Conservation (phyloP, 345 rosid species). For the Salix koriyanagi region DNA sequence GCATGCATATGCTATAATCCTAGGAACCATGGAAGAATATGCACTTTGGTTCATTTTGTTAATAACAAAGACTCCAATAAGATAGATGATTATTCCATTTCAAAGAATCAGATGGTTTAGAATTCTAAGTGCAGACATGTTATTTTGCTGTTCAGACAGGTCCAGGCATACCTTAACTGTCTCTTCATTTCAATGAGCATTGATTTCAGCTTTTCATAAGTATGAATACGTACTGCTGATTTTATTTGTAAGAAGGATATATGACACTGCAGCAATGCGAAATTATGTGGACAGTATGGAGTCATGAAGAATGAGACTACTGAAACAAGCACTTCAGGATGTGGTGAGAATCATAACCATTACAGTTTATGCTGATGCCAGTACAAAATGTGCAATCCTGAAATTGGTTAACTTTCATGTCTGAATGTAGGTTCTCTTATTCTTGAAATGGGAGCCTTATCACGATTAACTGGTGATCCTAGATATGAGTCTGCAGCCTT, state of each 20-base stretch:
- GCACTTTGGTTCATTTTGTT: neutral
- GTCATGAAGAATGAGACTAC: slow-evolving; percentile 76
- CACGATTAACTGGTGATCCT: slow-evolving; percentile 85
- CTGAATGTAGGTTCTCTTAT: slow-evolving; percentile 67
- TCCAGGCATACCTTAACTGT: neutral
- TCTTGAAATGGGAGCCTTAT: slow-evolving; percentile 96
- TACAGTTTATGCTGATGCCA: slow-evolving; percentile 2
- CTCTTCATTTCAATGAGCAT: slow-evolving; percentile 10
- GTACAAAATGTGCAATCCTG: slow-evolving; percentile 15
- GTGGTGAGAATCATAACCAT: slow-evolving; percentile 55
- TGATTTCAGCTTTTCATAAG: slow-evolving; percentile 25
- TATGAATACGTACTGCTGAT: slow-evolving; percentile 30
- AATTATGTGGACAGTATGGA: slow-evolving; percentile 77
- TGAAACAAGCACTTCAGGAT: slow-evolving; percentile 96
- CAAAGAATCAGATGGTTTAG: neutral
- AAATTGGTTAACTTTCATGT: slow-evolving; percentile 16
- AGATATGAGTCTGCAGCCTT: slow-evolving; percentile 79
- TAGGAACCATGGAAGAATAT: neutral
- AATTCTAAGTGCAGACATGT: neutral
- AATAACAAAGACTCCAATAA: neutral
- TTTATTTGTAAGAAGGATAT: slow-evolving; percentile 43
- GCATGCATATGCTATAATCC: neutral
- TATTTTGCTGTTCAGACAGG: neutral
- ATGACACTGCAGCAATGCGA: slow-evolving; percentile 48
- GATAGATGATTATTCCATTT: neutral